Conservation (phyloP, 768 basidiomycete genomes). For the Pleurotus salmoneostramineus region DNA sequence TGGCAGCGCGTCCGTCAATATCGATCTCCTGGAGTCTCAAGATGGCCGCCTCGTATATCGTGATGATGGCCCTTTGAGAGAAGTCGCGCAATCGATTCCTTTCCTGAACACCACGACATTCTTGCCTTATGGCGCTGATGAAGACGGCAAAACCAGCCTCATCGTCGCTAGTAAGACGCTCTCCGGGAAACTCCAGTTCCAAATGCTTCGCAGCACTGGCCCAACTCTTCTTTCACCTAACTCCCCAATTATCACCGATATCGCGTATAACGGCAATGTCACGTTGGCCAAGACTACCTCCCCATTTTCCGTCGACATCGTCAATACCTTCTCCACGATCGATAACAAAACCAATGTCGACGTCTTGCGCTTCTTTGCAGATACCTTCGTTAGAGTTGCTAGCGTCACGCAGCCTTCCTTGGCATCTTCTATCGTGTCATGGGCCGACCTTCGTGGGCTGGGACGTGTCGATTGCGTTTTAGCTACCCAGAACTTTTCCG, state of each 20-base stretch:
- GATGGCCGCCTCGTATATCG: not conserved
- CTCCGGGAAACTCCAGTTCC: not conserved
- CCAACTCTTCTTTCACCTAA: not conserved
- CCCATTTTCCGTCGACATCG: not conserved
- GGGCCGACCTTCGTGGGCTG: not conserved
- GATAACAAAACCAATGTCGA: not conserved
- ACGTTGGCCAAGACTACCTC: not conserved
- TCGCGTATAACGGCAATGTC: not conserved
- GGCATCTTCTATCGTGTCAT: not conserved
- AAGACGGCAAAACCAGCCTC: not conserved
- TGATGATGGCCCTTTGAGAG: not conserved
- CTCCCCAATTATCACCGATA: not conserved
- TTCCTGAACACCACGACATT: not conserved
- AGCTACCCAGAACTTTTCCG: not conserved
- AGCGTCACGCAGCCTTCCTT: not conserved
- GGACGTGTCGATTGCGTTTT: slow-evolving; percentile 1
- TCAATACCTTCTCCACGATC: not conserved
- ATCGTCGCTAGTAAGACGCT: not conserved
- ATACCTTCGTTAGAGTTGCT: not conserved
- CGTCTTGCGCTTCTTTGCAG: not conserved
- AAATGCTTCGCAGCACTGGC: slow-evolving; percentile 2
- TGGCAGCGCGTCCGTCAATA: not conserved
- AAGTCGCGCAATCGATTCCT: not conserved
- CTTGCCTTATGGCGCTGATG: not conserved
- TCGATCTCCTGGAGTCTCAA: not conserved